Conservation (phyloP, 2,329 filamentous ascomycete species). For the Alternaria novae-zelandiae region DNA sequence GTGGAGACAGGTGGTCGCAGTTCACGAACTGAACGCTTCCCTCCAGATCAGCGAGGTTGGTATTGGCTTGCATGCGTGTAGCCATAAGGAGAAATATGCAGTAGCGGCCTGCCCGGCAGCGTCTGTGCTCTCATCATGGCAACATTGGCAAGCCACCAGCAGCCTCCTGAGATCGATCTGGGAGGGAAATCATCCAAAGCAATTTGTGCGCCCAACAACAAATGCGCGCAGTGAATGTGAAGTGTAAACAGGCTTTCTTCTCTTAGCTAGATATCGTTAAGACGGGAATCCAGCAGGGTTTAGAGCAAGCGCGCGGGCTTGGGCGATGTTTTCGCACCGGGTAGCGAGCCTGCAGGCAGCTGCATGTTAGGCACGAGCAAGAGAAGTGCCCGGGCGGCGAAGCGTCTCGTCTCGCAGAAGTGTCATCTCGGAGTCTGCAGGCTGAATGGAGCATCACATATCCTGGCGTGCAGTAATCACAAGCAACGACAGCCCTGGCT, state of each 20-base stretch:
- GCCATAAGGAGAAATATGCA: slow-evolving; percentile 11
- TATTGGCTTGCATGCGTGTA: slow-evolving; percentile 10
- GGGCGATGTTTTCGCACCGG: slow-evolving; percentile 8
- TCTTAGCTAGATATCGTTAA: slow-evolving; percentile 1
- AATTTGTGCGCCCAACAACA: slow-evolving; percentile 1
- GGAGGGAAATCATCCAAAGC: slow-evolving; percentile 1
- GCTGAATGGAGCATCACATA: slow-evolving; percentile 19
- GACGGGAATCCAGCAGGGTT: slow-evolving; percentile 3
- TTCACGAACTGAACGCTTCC: not conserved
- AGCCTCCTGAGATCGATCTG: slow-evolving; percentile 12
- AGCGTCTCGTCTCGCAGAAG: slow-evolving; percentile 1
- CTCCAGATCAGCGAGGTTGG: not conserved
- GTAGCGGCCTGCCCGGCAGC: slow-evolving; percentile 4
- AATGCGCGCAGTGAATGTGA: not conserved
- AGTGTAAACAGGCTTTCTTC: slow-evolving; percentile 5
- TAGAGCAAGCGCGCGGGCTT: not conserved
- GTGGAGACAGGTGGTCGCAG: not conserved
- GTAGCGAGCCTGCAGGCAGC: slow-evolving; percentile 7
- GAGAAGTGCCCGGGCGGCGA: slow-evolving; percentile 12
- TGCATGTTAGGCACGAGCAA: slow-evolving; percentile 20
- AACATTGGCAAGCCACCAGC: slow-evolving; percentile 13
- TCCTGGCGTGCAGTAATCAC: not conserved
- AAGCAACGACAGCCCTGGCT: slow-evolving; percentile 3
- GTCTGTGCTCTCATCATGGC: slow-evolving; percentile 12
- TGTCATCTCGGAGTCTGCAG: slow-evolving; percentile 12